Evolutionary conservation across 306 rosid species (phyloP).

Genomic region (Glycine soja): DNA sequence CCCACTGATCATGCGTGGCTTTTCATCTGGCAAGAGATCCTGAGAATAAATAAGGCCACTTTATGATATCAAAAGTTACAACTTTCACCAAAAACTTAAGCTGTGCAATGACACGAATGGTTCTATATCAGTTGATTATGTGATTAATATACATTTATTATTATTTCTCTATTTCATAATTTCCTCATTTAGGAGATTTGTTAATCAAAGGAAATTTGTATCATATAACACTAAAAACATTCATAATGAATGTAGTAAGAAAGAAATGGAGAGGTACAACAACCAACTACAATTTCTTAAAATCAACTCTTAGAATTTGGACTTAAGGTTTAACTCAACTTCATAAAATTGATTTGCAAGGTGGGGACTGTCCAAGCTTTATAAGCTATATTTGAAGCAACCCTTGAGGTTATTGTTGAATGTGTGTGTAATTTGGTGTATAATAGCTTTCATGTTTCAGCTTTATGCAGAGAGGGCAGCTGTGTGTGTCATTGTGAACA

Average conservation of each 20-base stretch:
- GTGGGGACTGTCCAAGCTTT: background rate
- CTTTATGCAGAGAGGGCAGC: too few relatives aligned
- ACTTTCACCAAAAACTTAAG: constrained; percentile 27
- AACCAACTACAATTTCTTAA: background rate
- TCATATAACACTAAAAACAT: background rate
- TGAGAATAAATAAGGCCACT: constrained; percentile 52
- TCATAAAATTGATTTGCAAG: too few relatives aligned
- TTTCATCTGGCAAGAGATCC: constrained; percentile 80
- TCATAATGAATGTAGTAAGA: background rate
- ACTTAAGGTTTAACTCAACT: background rate
- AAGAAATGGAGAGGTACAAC: background rate
- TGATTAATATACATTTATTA: background rate
- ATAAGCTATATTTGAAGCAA: background rate
- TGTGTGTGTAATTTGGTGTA: too few relatives aligned
- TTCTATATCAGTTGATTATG: constrained; percentile 20
- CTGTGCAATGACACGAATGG: constrained; percentile 3
- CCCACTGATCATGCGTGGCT: constrained; percentile 87
- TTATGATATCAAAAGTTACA: constrained; percentile 31
- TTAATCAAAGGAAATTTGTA: constrained; percentile 3
- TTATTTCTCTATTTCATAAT: background rate
- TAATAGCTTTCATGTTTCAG: too few relatives aligned
- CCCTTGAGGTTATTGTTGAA: too few relatives aligned
- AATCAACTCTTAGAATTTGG: background rate
- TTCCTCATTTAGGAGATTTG: constrained; percentile 10
- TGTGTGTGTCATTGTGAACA: too few relatives aligned